A percentile compares a stretch with the other conserved stretches of the same genome.
Evolutionary conservation across 1,284 basidiomycete genomes (phyloP).

Genomic region (Fomes fomentarius): DNA sequence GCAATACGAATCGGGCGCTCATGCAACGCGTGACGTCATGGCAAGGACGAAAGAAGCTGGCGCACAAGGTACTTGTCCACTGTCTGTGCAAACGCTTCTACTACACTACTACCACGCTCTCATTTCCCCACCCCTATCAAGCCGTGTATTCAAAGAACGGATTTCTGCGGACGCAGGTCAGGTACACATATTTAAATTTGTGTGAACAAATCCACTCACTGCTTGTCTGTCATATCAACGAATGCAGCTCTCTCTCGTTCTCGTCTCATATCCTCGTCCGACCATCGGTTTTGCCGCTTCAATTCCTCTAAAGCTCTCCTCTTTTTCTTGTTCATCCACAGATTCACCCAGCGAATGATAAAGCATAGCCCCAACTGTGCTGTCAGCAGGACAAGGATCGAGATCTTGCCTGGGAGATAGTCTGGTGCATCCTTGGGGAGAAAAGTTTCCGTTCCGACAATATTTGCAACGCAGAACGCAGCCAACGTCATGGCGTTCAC

Average conservation of each 20-base stretch:
- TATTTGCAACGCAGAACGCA: slow-evolving; percentile 61
- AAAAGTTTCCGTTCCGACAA: slow-evolving; percentile 65
- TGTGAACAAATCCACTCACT: slow-evolving; percentile 19
- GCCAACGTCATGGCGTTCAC: slow-evolving; percentile 65
- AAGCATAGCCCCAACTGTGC: slow-evolving; percentile 53
- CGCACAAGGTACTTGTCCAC: no score
- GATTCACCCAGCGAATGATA: slow-evolving; percentile 57
- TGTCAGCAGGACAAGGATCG: slow-evolving; percentile 61
- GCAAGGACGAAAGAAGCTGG: neutral
- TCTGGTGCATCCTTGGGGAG: slow-evolving; percentile 63
- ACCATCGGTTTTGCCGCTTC: slow-evolving; percentile 55
- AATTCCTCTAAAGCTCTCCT: slow-evolving; percentile 43
- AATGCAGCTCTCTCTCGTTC: slow-evolving; percentile 66
- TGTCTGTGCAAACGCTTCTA: no score
- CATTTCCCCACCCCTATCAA: no score
- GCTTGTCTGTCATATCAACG: slow-evolving; percentile 61
- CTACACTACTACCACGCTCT: no score
- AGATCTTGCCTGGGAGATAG: slow-evolving; percentile 66
- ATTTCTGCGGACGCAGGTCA: slow-evolving; percentile 24
- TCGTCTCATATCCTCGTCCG: slow-evolving; percentile 54
- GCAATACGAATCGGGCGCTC: no score
- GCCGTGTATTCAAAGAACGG: slow-evolving; percentile 53
- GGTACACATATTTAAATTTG: neutral
- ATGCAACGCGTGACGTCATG: slow-evolving; percentile 14
- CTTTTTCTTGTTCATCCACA: slow-evolving; percentile 59